A percentile compares a stretch with the other conserved stretches of the same genome.
Evolutionary conservation across 83 land plant species (phyloP).

Genomic region (Thuja plicata): DNA sequence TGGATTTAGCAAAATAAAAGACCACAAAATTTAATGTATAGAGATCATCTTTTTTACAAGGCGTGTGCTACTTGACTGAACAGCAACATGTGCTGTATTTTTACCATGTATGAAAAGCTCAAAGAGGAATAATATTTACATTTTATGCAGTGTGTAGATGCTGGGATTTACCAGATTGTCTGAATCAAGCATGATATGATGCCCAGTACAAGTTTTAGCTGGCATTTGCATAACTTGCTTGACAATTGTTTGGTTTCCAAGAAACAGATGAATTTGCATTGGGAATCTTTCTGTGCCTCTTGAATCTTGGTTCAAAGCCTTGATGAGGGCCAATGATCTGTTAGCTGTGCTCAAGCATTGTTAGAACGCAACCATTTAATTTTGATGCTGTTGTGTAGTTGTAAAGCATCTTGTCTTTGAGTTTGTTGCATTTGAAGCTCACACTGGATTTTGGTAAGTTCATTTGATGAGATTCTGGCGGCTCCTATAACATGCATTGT

Average conservation of each 20-base stretch:
- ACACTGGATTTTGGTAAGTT: too few species aligned
- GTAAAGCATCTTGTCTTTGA: too few species aligned
- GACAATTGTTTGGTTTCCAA: not conserved
- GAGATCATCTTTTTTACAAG: not conserved
- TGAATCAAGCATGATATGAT: not conserved
- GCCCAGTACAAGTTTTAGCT: not conserved
- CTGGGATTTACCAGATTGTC: not conserved
- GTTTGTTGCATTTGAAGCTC: too few species aligned
- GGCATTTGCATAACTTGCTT: not conserved
- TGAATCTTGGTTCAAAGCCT: too few species aligned
- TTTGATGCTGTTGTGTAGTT: too few species aligned
- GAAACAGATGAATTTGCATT: not conserved
- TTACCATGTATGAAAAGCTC: not conserved
- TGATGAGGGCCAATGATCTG: too few species aligned
- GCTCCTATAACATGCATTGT: too few species aligned
- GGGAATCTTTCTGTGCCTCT: too few species aligned
- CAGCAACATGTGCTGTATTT: not conserved
- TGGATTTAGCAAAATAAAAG: not conserved
- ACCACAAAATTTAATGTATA: not conserved
- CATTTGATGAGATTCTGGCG: too few species aligned
- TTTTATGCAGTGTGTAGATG: not conserved
- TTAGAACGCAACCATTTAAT: too few species aligned
- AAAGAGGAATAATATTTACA: not conserved
- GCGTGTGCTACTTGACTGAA: not conserved
- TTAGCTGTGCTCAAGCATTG: too few species aligned